These are phyloP conservation scores for Elongisporangium prolatum DNA, from an alignment of 352 stramenopile species.

Conservation along the genomic window DNA sequence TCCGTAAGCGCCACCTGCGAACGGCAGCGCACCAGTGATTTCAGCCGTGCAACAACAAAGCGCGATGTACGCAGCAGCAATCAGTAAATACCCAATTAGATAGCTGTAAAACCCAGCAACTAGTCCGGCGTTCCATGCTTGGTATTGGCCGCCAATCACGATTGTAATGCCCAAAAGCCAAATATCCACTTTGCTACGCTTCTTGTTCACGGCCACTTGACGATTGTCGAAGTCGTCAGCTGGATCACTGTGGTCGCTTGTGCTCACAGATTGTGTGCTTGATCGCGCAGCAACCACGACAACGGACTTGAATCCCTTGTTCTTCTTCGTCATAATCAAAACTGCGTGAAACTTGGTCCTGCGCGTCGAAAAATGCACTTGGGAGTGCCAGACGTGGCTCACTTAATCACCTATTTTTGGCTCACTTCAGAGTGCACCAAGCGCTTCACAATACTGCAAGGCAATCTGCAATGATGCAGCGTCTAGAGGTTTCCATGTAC, in stretches of 20 bases:
- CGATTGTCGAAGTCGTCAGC: neutral
- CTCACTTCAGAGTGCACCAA: too few species aligned
- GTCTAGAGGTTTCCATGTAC: too few species aligned
- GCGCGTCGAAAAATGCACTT: neutral
- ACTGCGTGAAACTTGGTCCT: neutral
- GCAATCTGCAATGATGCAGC: too few species aligned
- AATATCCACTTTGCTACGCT: constrained; percentile 29
- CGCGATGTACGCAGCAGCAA: constrained; percentile 28
- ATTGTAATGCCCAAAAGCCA: constrained; percentile 50
- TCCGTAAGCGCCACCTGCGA: constrained; percentile 38
- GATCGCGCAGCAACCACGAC: neutral
- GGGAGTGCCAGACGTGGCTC: too few species aligned
- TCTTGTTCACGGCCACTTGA: constrained; percentile 1
- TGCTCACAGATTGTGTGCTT: neutral
- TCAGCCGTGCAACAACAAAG: constrained; percentile 41
- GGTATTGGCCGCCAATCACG: constrained; percentile 49
- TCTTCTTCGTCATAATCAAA: neutral
- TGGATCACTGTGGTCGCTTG: neutral
- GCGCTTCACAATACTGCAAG: too few species aligned
- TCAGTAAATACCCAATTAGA: constrained; percentile 30
- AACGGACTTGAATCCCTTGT: neutral
- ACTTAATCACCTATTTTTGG: neutral
- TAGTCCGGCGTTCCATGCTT: constrained; percentile 43
- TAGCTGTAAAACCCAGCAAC: constrained; percentile 34
- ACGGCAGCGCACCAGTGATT: constrained; percentile 36